Evolutionary conservation across 805 yeast genomes (phyloP), one percentile per base, ranked within the genome.

Genomic region (Ogataea methanolica): DNA sequence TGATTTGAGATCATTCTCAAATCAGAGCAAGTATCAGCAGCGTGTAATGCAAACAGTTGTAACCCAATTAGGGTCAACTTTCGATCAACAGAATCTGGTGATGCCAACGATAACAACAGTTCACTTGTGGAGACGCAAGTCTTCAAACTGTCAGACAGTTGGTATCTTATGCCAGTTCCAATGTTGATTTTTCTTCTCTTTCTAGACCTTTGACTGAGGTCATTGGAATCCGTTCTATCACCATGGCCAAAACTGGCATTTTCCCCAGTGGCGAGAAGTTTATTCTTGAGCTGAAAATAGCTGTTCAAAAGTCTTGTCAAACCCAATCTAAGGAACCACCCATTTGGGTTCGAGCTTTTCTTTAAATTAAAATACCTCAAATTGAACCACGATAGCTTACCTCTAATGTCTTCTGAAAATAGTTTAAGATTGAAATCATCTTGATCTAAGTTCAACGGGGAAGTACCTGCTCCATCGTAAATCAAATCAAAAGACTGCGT

Each of bases 281-380:
- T 16, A n/a, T 7, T n/a, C 44, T 63, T 64, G 33, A 70, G 46
- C 4, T 44, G 42, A 49, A 62, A 75, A 46, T 63, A 75, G 2
- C 64, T 42, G 1, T 45, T 36, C 0, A 75, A 31, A 2, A 78
- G 51, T 36, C 56, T 64, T 0, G 65, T 46, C 7, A 72, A 29
- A 0, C 78, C 79, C 7, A 58, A 45, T 1, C 65, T 44, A 4
- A 69, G 51, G 12, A 79, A 57, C 84, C 84, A 80, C 0, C 70
- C 60, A 5, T 54, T 53, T 0, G 54, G 42, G 33, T 49, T 23
- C 0, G 38, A 45, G 19, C 22, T 50, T 14, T 21, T 47, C 12
- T 14, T 52, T 19, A 40, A 43, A 2, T 44, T 42, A n/a, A 58
- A 17, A 42, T 51, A 54, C 21, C 47, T 49, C 19, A 53, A 42